Evolutionary conservation across 768 basidiomycete genomes (phyloP), one percentile per base, ranked within the genome.

Genomic region (Porpolomopsis calyptriformis): DNA sequence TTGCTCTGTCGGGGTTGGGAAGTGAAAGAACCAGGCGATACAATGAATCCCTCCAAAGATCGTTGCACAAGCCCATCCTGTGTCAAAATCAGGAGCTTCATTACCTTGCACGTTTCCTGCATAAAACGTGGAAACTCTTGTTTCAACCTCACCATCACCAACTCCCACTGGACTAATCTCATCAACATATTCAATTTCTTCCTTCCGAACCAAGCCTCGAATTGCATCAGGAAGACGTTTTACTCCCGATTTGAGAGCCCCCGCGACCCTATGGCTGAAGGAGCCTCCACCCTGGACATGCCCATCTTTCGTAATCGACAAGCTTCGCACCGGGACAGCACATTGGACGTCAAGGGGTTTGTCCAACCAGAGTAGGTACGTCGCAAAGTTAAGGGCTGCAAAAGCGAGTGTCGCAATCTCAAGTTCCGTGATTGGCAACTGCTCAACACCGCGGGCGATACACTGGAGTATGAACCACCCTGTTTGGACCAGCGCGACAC

Each of bases 321-420:
- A 12, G 14, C 10, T 20, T n/a, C 25, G 36, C 1, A 52, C 26
- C 12, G 18, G 40, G 19, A 63, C 44, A 1, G 57, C 40, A 22
- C 39, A 51, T 1, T 41, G 27, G 5, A 64, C 56, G 42, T 61
- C 53, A 10, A 57, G 50, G 11, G 66, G 66, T 43, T 68, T 68
- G 31, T 65, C 50, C 61, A 59, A 65, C 66, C 65, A 67, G 35
- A 61, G 51, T 27, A 49, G 42, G 41, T 67, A 65, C 31, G 52
- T 59, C 36, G 56, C 35, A 19, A 54, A 31, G 36, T 59, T 64
- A 26, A 65, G 47, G 8, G 53, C 24, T 1, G 57, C 54, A 43
- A 53, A 60, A 2, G 55, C 63, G 1, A 62, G 36, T 6, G 64
- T 64, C 12, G 53, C 55, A 8, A 66, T 29, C 47, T 67, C 65